Base-by-base conservation (phyloP, 2,329 filamentous ascomycete species). In the Leptographium galeiforme region DNA sequence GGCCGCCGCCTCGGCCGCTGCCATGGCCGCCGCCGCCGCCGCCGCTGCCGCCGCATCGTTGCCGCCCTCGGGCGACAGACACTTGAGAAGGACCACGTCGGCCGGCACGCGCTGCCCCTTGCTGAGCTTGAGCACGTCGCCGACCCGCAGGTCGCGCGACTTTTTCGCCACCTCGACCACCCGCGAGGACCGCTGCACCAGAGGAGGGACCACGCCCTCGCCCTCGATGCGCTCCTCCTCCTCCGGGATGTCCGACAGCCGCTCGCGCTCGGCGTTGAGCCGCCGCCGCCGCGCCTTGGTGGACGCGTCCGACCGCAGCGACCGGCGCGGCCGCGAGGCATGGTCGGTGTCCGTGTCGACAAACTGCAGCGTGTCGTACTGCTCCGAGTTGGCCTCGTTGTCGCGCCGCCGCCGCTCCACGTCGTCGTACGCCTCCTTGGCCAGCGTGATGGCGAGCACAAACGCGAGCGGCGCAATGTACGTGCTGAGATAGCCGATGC, bases 351-450 rank as follows among this genome's bases (percentile, higher is more conserved):
- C 41, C 13, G 77, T 73, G 47, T 84, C 78, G 47, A 81, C 78
- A 62, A 96, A 89, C 18, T 76, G 75, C 51, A 97, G 64, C 2
- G 94, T 82, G 0, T 79, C 85, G 63, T 95, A 97, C 53, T 82
- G 81, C 66, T 98, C 93, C 2, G 91, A 85, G 65, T 98, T 98
- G 4, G 93, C 91, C 67, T 98, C 93, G 16, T 85, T 86, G 67
- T 98, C 93, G 63, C 94, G 80, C 59, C 86, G 78, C 56, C 94
- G 78, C 59, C 93, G 75, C 52, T 83, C 85, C 61, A 98, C 87
- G 66, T 98, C 94, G 65, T 98, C 93, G 62, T 87, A 83, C 0
- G 93, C 94, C 68, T 98, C 94, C 67, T 98, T 98, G 18, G 89
- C 90, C 63, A 98, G 77, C 0, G 93, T 96, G 59, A 98, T 93